Conservation (phyloP, 305 asterid genomes). For the Solanum aculeatissimum region DNA sequence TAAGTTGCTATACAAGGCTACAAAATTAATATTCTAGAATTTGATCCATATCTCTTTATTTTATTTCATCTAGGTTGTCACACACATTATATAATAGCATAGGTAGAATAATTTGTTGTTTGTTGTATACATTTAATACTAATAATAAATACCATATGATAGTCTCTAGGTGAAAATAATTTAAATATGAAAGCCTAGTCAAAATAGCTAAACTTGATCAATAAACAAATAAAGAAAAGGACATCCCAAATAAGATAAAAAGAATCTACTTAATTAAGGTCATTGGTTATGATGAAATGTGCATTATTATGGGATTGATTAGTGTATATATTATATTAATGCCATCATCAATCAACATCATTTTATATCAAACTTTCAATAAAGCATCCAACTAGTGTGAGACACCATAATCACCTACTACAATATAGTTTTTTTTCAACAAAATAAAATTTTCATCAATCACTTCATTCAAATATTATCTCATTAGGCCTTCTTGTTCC, state of each 20-base stretch:
- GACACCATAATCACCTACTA: neutral
- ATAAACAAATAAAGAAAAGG: constrained; percentile 2
- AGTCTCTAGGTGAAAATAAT: neutral
- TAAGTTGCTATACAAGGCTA: neutral
- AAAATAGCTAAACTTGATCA: constrained; percentile 2
- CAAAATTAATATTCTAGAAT: neutral
- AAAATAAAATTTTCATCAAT: neutral
- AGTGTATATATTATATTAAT: neutral
- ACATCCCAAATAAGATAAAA: constrained; percentile 14
- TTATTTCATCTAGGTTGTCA: neutral
- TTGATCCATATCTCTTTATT: neutral
- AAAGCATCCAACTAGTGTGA: neutral
- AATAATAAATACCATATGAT: neutral
- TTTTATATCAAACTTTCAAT: neutral
- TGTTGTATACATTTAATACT: neutral
- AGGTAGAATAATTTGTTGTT: neutral
- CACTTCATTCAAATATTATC: neutral
- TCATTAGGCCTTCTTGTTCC: neutral
- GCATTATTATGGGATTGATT: constrained; percentile 6
- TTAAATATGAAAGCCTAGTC: neutral
- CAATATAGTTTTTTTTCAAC: neutral
- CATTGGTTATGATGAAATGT: constrained; percentile 12
- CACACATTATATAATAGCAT: neutral
- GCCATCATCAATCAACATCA: constrained; percentile 8
- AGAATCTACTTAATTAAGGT: constrained; percentile 17